Evolutionary conservation across 306 rosid genomes (phyloP), one percentile per base, ranked within the genome.

Genomic region (Abrus precatorius): DNA sequence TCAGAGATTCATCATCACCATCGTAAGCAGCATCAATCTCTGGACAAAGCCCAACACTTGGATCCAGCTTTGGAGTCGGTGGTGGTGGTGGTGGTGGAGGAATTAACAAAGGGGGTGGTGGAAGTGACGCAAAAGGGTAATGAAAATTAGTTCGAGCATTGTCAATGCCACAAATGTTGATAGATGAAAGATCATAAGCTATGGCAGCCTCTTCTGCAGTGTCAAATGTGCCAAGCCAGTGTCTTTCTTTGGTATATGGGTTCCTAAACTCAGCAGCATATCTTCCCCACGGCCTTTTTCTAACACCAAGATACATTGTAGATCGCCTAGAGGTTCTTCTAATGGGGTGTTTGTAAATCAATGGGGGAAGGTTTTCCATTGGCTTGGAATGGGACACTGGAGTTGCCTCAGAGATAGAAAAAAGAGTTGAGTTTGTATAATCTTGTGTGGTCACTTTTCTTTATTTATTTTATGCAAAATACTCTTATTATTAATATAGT

Each of bases 211-310:
- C 86, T 47, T 83, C 72, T 8, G 87, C 84, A 67, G 84, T 79
- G 81, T 74, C 73, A 79, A 73, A 84, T 40, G 87, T 84, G 49
- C 87, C 87, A 9, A 84, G 9, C 87, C 81, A 84, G 9, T 66
- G 84, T 41, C 84, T 78, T 54, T 34, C 77, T 67, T 78, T 79
- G 9, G 84, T 79, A 3, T 73, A 74, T 28, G 87, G 87, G 47
- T 79, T 79, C 61, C 87, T 84, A 40, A 79, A 79, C 72, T 84
- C 87, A 40, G 84, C 81, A 33, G 84, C 84, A 84, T 79, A 79
- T 33, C 50, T 79, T 59, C 78, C 74, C 84, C 87, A 79, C 74
- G 78, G 69, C 77, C 84, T 79, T 80, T 68, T 79, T 68, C 84
- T 74, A 0, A 84, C 84, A 43, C 84, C 87, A 52, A 74, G 82